Conservation (phyloP, 73 alveolate genomes). For the Blepharisma stoltei region DNA sequence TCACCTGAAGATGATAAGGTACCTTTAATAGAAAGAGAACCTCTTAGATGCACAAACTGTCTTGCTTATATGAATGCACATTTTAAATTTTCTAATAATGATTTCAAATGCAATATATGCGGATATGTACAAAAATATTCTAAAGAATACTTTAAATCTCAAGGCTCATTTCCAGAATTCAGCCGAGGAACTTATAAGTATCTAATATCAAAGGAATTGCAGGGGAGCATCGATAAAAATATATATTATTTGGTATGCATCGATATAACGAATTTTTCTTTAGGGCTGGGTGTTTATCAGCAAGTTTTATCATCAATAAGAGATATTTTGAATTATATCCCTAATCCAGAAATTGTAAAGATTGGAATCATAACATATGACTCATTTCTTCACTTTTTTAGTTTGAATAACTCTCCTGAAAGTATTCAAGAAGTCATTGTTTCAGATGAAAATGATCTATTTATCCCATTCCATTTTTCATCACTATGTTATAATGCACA, state of each 20-base stretch:
- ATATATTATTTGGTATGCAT: constrained; percentile 43
- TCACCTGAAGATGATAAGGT: not conserved
- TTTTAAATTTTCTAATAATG: constrained; percentile 29
- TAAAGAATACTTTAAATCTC: constrained; percentile 23
- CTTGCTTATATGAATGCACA: constrained; percentile 50
- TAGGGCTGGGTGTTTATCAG: constrained; percentile 31
- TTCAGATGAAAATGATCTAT: constrained; percentile 50
- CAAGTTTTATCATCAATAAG: constrained; percentile 33
- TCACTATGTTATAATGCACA: not conserved
- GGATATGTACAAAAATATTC: constrained; percentile 36
- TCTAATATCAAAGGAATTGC: constrained; percentile 39
- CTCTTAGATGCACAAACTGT: constrained; percentile 54
- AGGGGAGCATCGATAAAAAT: not conserved
- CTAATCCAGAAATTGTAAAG: constrained; percentile 26
- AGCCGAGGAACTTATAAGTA: constrained; percentile 53
- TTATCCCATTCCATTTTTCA: constrained; percentile 49
- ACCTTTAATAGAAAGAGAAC: constrained; percentile 38
- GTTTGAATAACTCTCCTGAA: constrained; percentile 13
- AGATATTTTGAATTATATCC: constrained; percentile 44
- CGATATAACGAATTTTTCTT: constrained; percentile 41
- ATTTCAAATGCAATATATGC: constrained; percentile 50
- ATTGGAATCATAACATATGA: constrained; percentile 43
- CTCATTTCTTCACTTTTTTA: constrained; percentile 40
- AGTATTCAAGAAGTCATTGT: constrained; percentile 32
- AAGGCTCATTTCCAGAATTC: constrained; percentile 41